phyloP scores from a whole-genome alignment of 2,329 filamentous ascomycete species.

The Pseudonectria foliicola region DNA sequence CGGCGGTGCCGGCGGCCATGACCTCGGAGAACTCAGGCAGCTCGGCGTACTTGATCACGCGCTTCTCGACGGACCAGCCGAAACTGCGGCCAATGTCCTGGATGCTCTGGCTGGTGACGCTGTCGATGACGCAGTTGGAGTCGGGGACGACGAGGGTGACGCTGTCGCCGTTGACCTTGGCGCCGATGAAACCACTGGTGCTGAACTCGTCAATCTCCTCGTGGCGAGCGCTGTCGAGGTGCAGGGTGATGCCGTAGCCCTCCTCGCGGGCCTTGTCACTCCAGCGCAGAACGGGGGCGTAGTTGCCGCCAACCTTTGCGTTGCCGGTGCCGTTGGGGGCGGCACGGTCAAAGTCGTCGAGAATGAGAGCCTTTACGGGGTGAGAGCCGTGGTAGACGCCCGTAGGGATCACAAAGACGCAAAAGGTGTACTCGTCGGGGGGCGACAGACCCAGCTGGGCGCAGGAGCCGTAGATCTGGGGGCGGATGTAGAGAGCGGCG shows the following conservation, averaged over 20 bases:
- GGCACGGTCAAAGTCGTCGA: constrained; percentile 89
- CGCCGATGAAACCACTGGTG: constrained; percentile 87
- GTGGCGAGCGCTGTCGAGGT: constrained; percentile 78
- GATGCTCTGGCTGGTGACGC: constrained; percentile 73
- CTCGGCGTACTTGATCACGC: constrained; percentile 58
- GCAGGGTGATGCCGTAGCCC: constrained; percentile 90
- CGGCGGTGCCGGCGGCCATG: constrained; percentile 86
- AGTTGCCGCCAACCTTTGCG: constrained; percentile 95
- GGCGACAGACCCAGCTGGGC: constrained; percentile 82
- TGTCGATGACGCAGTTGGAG: constrained; percentile 80
- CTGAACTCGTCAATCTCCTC: constrained; percentile 93
- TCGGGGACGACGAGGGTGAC: constrained; percentile 80
- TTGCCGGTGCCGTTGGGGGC: constrained; percentile 86
- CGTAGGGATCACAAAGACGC: constrained; percentile 83
- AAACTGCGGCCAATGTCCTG: constrained; percentile 68
- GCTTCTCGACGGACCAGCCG: constrained; percentile 77
- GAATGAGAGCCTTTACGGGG: constrained; percentile 78
- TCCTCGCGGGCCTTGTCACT: constrained; percentile 72
- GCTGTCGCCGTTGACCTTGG: constrained; percentile 49
- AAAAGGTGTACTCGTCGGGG: constrained; percentile 87
- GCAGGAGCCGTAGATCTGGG: constrained; percentile 77
- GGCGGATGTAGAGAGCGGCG: constrained; percentile 87
- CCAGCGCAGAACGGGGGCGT: constrained; percentile 83
- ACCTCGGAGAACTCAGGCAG: constrained; percentile 59
- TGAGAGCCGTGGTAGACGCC: constrained; percentile 90